Percentiles rank a stretch among this genome's conserved stretches.
These are phyloP conservation scores for Picochlorum sp. DNA, from an alignment of 139 green algal species.

Conservation along the genomic window DNA sequence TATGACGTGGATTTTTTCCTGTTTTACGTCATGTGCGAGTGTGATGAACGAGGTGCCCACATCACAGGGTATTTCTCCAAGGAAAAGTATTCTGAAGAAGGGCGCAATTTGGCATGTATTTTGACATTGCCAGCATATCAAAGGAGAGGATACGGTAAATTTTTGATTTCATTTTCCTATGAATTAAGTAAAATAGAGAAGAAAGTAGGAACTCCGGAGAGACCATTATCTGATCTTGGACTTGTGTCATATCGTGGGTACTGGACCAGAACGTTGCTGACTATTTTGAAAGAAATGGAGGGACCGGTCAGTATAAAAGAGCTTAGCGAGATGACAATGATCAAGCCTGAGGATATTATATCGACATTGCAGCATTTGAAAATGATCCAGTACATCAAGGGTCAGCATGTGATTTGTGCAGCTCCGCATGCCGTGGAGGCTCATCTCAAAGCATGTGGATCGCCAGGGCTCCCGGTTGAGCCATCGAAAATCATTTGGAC, in stretches of 20 bases:
- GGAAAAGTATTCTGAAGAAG: slow-evolving; percentile 77
- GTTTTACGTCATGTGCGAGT: slow-evolving; percentile 98
- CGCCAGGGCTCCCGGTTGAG: slow-evolving; percentile 54
- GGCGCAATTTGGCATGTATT: slow-evolving; percentile 99
- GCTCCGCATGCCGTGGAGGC: slow-evolving; percentile 47
- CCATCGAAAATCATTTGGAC: slow-evolving; percentile 71
- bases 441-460: slow-evolving; percentile 69
- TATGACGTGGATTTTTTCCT: slow-evolving; percentile 99
- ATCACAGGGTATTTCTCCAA: slow-evolving; percentile 75
- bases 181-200: slow-evolving; percentile 95
- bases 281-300: slow-evolving; percentile 62
- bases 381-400: slow-evolving; percentile 91
- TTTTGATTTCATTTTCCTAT: slow-evolving; percentile 96
- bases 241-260: slow-evolving; percentile 89
- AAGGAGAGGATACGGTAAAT: slow-evolving; percentile 97
- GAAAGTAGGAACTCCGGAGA: slow-evolving; percentile 96
- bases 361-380: slow-evolving; percentile 79
- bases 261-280: slow-evolving; percentile 92
- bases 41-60: slow-evolving; percentile 90
- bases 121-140: slow-evolving; percentile 95
- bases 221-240: slow-evolving; percentile 93
- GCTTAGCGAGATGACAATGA: slow-evolving; percentile 82
- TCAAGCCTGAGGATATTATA: slow-evolving; percentile 97
- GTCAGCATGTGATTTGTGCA: slow-evolving; percentile 67
- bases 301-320: slow-evolving; percentile 86